Base-by-base conservation (phyloP, 331 rosid species). In the Quercus tomentella region DNA sequence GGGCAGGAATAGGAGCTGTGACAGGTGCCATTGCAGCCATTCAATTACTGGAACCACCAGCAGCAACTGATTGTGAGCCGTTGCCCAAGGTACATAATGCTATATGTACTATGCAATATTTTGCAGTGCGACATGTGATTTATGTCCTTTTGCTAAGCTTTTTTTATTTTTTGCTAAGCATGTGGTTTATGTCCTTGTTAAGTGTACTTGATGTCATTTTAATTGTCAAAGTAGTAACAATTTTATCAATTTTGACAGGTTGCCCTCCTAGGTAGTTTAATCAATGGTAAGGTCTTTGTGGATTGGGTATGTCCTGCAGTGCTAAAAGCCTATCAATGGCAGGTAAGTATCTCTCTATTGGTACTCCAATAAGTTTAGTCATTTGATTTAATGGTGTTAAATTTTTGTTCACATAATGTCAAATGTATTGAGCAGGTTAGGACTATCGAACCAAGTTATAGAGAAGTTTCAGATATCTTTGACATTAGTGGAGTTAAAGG, bases 21-120 rank as follows among this genome's bases (percentile, higher is more conserved):
- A 66, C 82, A 0, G 89, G 89, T 55, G 87, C 89, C 7, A 22
- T 86, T 68, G 89, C 87, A 52, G 87, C 84, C 56, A 69, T 86
- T 67, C 84, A 82, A 41, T 57, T 86, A 79, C 58, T 82, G 79
- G 89, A 86, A 72, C 58, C 73, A 18, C 28, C 77, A 2, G 81
- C 62, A 18, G 51, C 77, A 4, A 79, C 56, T 55, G 86, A 82
- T 55, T 77, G 76, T 63, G 76, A 77, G 25, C 67, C 82, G 20
- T 68, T 82, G 52, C 55, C 86, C 20, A 79, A 80, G 89, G 89
- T 82, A 73, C 54, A 41, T 56, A 4, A 6, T 75, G 20, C 9
- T 41, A 15, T 16, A 33, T 52, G 21, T 45, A 58, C 56, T 17
- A 62, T 28, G 22, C 70, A 65, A 54, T 25, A 41, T 41, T 41